phyloP scores from a whole-genome alignment of 768 basidiomycete species.

The Clitopilus passeckerianus region DNA sequence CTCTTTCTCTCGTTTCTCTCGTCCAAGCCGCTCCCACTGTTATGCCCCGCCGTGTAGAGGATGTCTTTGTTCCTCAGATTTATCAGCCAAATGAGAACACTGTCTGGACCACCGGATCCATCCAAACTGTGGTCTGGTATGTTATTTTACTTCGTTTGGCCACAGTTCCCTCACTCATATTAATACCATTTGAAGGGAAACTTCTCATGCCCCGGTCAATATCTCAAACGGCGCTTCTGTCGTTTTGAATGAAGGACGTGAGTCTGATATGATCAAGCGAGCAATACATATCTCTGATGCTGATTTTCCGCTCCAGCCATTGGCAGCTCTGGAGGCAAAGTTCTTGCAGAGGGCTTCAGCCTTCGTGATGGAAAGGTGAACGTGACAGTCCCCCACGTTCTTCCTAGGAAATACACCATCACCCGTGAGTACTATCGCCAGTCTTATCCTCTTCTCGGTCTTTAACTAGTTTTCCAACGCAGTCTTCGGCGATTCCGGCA shows the following conservation, averaged over 20 bases:
- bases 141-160: neutral
- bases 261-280: neutral
- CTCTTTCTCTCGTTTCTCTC: conserved; percentile 19
- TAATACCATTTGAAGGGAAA: conserved; percentile 33
- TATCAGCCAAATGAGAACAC: conserved; percentile 19
- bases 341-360: conserved; percentile 28
- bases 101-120: conserved; percentile 21
- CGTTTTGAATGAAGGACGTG: conserved; percentile 24
- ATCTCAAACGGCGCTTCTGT: conserved; percentile 37
- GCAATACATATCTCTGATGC: neutral
- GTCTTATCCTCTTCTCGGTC: neutral
- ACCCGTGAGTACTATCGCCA: conserved; percentile 30
- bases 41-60: conserved; percentile 16
- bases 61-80: conserved; percentile 27
- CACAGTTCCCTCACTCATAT: too few species aligned
- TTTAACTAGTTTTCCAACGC: neutral
- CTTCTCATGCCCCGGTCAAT: conserved; percentile 28
- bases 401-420: conserved; percentile 28
- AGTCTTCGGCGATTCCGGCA: conserved; percentile 50
- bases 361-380: conserved; percentile 27
- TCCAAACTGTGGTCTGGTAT: conserved; percentile 24
- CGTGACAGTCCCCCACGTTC: conserved; percentile 31
- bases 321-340: conserved; percentile 16
- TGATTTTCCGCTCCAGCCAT: neutral
- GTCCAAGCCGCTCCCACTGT: conserved; percentile 16